Conservation (phyloP, 1,284 basidiomycete species). For the Cryptococcus floricola region DNA sequence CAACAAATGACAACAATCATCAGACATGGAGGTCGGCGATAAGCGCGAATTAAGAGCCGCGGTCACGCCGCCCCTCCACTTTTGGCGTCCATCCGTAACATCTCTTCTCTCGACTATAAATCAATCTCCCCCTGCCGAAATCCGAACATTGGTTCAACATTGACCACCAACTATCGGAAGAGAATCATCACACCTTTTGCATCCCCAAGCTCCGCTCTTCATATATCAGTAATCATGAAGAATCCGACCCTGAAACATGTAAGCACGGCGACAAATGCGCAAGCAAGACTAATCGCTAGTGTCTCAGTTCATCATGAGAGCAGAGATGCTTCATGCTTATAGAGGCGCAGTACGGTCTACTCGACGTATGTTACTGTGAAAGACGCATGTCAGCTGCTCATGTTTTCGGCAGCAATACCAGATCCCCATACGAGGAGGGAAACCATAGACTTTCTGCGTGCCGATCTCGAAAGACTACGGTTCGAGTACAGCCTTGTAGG, state of each 20-base stretch:
- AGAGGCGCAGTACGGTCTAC: constrained; percentile 44
- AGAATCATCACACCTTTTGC: too few relatives aligned
- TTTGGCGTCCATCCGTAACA: too few relatives aligned
- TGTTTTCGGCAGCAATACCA: constrained; percentile 36
- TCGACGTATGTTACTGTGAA: constrained; percentile 29
- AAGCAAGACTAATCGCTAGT: not conserved
- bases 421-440: constrained; percentile 42
- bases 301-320: constrained; percentile 44
- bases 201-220: too few relatives aligned
- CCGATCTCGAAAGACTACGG: constrained; percentile 40
- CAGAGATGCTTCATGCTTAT: constrained; percentile 42
- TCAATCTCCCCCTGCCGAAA: too few relatives aligned
- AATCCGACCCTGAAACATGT: constrained; percentile 39
- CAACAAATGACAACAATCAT: too few relatives aligned
- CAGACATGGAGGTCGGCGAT: too few relatives aligned
- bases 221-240: not conserved
- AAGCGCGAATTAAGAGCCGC: too few relatives aligned
- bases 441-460: constrained; percentile 46
- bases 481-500: constrained; percentile 38
- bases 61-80: too few relatives aligned
- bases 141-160: too few relatives aligned
- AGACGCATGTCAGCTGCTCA: not conserved
- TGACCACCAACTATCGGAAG: too few relatives aligned
- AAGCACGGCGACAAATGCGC: constrained; percentile 3
- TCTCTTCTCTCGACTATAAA: too few relatives aligned